Evolutionary conservation across 1,139 yeast genomes (phyloP).

Genomic region (Yamadazyma spencermartinsiae): DNA sequence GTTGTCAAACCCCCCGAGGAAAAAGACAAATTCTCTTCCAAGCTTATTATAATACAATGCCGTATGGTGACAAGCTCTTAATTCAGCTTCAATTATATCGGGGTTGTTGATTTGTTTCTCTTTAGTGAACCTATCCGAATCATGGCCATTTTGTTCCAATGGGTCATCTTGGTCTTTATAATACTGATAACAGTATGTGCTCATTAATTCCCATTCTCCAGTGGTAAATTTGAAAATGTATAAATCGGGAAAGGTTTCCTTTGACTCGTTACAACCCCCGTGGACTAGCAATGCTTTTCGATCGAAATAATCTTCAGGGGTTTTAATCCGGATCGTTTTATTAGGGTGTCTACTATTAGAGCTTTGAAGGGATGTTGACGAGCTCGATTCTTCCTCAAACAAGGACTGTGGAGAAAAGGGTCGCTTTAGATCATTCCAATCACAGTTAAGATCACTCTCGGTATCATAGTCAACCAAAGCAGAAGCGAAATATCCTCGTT

Average conservation of each 20-base stretch:
- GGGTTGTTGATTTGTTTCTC: slow-evolving; percentile 30
- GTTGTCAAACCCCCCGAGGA: slow-evolving; percentile 43
- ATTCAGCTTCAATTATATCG: slow-evolving; percentile 40
- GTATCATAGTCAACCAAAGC: slow-evolving; percentile 28
- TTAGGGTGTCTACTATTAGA: slow-evolving; percentile 13
- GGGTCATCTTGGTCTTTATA: slow-evolving; percentile 29
- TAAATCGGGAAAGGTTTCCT: slow-evolving; percentile 34
- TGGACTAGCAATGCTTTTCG: slow-evolving; percentile 38
- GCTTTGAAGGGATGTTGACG: slow-evolving; percentile 22
- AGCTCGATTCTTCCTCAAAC: slow-evolving; percentile 16
- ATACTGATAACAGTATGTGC: slow-evolving; percentile 40
- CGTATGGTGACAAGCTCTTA: slow-evolving; percentile 45
- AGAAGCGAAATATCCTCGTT: slow-evolving; percentile 45
- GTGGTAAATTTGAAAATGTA: slow-evolving; percentile 34
- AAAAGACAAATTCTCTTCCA: slow-evolving; percentile 39
- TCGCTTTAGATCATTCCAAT: slow-evolving; percentile 14
- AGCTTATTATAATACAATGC: slow-evolving; percentile 38
- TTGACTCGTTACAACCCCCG: slow-evolving; percentile 41
- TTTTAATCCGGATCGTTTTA: slow-evolving; percentile 7
- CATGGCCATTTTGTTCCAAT: slow-evolving; percentile 32
- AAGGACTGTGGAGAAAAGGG: slow-evolving; percentile 15
- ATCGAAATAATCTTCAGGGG: slow-evolving; percentile 24
- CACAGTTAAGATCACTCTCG: slow-evolving; percentile 24
- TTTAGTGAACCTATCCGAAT: slow-evolving; percentile 19
- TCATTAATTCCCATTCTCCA: slow-evolving; percentile 35